Conservation (phyloP, 148 eudicot genomes). For the Camellia japonica region DNA sequence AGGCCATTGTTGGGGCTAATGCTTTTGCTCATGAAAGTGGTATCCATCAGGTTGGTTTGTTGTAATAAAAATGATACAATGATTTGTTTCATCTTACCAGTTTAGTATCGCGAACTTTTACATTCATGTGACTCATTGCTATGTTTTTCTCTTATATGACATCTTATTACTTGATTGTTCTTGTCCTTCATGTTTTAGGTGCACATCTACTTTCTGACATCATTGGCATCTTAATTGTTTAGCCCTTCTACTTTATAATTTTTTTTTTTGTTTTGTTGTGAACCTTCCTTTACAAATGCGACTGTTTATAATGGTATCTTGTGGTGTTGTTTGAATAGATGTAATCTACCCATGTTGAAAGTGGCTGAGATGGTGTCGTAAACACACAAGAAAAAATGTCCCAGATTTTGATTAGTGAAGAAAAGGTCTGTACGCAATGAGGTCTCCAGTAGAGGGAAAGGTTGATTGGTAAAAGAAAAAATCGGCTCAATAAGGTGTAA, state of each 20-base stretch:
- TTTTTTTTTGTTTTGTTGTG: background rate
- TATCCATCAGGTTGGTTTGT: slow-evolving; percentile 51
- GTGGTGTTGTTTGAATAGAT: background rate
- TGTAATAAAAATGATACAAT: background rate
- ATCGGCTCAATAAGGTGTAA: no score
- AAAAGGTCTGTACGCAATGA: no score
- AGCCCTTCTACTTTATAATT: background rate
- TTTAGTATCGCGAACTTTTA: background rate
- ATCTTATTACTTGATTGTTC: background rate
- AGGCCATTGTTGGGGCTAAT: slow-evolving; percentile 66
- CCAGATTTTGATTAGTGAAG: no score
- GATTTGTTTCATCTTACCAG: background rate
- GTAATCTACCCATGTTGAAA: background rate
- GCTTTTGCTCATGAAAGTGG: slow-evolving; percentile 68
- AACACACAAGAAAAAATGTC: no score
- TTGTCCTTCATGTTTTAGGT: background rate
- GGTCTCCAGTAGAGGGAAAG: no score
- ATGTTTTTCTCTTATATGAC: slow-evolving; percentile 4
- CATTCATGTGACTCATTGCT: no score
- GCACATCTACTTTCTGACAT: background rate
- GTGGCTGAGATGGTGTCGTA: no score
- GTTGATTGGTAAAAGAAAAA: no score
- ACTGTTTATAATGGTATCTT: background rate
- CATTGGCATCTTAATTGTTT: background rate
- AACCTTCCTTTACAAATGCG: background rate